Evolutionary conservation across 2,329 filamentous ascomycete genomes (phyloP).

Genomic region (Fusarium incarnatum): DNA sequence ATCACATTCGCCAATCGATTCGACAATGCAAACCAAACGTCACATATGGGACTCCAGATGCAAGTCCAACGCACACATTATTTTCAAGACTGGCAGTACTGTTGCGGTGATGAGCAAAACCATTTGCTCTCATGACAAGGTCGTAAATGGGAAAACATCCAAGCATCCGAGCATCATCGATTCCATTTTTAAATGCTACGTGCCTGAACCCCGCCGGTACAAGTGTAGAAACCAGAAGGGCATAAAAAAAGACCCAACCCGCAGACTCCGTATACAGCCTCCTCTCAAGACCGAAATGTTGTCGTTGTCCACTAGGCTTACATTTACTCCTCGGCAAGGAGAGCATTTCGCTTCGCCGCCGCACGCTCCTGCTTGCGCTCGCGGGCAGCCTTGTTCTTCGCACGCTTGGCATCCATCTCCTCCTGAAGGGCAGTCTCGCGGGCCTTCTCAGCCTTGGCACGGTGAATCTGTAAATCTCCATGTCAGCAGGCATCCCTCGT

Average conservation of each 20-base stretch:
- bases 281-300: slow-evolving; percentile 63
- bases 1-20: not conserved
- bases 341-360: slow-evolving; percentile 87
- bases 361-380: slow-evolving; percentile 97
- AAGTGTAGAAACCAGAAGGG: slow-evolving; percentile 62
- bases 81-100: slow-evolving; percentile 34
- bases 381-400: slow-evolving; percentile 99
- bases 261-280: slow-evolving; percentile 71
- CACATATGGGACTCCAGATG: slow-evolving; percentile 4
- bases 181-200: slow-evolving; percentile 69
- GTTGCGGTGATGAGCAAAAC: slow-evolving; percentile 22
- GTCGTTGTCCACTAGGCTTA: slow-evolving; percentile 61
- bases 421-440: slow-evolving; percentile 97
- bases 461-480: slow-evolving; percentile 82
- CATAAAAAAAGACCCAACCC: slow-evolving; percentile 66
- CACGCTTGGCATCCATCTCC: slow-evolving; percentile 99
- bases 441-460: slow-evolving; percentile 99
- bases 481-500: slow-evolving; percentile 30
- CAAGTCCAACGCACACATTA: slow-evolving; percentile 35
- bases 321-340: slow-evolving; percentile 75
- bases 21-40: not conserved
- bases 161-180: slow-evolving; percentile 59
- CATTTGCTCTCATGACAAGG: slow-evolving; percentile 31
- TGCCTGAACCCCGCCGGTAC: slow-evolving; percentile 64
- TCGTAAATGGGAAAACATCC: slow-evolving; percentile 43